Conservation (phyloP, 1,139 yeast species). For the Yamadazyma dushanensis region DNA sequence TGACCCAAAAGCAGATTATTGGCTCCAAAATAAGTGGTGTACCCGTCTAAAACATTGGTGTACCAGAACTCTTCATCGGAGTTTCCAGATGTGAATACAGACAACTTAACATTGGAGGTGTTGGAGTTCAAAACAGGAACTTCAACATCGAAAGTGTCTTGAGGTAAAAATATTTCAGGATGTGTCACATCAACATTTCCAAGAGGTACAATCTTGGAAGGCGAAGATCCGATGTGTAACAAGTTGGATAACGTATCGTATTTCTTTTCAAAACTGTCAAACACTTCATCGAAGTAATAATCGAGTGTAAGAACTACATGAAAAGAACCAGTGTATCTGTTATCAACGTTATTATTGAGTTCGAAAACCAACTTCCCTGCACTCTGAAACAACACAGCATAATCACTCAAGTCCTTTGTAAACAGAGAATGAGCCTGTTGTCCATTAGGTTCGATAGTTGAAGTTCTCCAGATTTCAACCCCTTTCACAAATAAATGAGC, state of each 20-base stretch:
- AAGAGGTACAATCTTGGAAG: conserved; percentile 16
- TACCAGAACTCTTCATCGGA: conserved; percentile 87
- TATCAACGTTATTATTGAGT: conserved; percentile 65
- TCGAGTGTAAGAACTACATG: conserved; percentile 51
- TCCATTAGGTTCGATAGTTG: conserved; percentile 78
- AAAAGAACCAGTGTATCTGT: conserved; percentile 61
- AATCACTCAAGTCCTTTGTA: conserved; percentile 66
- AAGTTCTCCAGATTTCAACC: conserved; percentile 77
- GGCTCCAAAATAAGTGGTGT: conserved; percentile 36
- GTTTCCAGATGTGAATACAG: conserved; percentile 72
- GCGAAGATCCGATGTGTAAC: conserved; percentile 1
- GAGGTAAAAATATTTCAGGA: conserved; percentile 47
- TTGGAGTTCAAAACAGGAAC: conserved; percentile 47
- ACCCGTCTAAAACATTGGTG: conserved; percentile 56
- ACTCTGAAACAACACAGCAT: conserved; percentile 49
- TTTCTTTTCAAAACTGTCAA: not conserved
- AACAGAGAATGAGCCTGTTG: conserved; percentile 44
- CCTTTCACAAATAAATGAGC: conserved; percentile 69
- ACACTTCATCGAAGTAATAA: conserved; percentile 28
- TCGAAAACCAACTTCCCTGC: conserved; percentile 46
- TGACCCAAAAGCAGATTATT: conserved; percentile 44
- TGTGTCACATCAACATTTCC: conserved; percentile 15
- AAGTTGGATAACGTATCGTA: conserved; percentile 2
- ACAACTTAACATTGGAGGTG: conserved; percentile 58
- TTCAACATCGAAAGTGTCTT: conserved; percentile 29